Conservation (phyloP, 257 asterid genomes). For the Penstemon eatonii region DNA sequence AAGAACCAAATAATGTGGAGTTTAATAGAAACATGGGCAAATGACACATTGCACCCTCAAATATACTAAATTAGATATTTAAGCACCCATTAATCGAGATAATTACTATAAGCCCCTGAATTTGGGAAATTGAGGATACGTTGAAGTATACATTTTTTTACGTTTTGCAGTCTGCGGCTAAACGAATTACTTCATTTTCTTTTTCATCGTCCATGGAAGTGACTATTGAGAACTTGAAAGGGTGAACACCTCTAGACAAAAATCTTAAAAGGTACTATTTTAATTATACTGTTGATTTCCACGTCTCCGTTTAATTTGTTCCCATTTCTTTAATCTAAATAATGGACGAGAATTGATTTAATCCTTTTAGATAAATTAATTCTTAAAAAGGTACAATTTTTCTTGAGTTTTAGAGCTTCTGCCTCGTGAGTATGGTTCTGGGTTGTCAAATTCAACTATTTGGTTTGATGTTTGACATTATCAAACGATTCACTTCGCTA, state of each 20-base stretch:
- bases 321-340: conserved; percentile 4
- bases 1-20: too few species aligned
- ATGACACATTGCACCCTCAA: not conserved
- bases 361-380: not conserved
- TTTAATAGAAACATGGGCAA: not conserved
- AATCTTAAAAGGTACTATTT: conserved; percentile 21
- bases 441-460: too few species aligned
- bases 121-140: not conserved
- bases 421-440: too few species aligned
- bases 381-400: not conserved
- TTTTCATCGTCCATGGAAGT: not conserved
- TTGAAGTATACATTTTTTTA: conserved; percentile 4
- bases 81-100: conserved; percentile 1
- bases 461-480: too few species aligned
- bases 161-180: not conserved
- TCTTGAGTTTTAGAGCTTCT: too few species aligned
- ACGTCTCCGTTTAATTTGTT: not conserved
- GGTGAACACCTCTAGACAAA: not conserved
- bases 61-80: not conserved
- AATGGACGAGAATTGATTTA: too few species aligned
- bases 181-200: not conserved
- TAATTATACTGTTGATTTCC: not conserved
- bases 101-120: conserved; percentile 19
- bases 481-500: too few species aligned
- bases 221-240: not conserved